These are phyloP conservation scores for Hordeum vulgare DNA, from an alignment of 176 grass and related monocot genomes.

Conservation along the genomic window MorexV3_pseudomolecules_assembly NC_058521.1:595128864-595129363, in stretches of 20 bases:
- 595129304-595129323: conserved; percentile 86
- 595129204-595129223: not conserved
- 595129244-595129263: not conserved
- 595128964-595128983: conserved; percentile 82
- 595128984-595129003: conserved; percentile 89
- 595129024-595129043: conserved; percentile 99
- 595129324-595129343: conserved; percentile 59
- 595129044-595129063: conserved; percentile 91
- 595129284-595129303: conserved; percentile 93
- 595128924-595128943: conserved; percentile 13
- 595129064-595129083: conserved; percentile 61
- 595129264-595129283: conserved; percentile 53
- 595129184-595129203: conserved; percentile 77
- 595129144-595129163: conserved; percentile 89
- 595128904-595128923: not conserved
- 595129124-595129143: conserved; percentile 99
- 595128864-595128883: conserved; percentile 99
- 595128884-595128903: not conserved
- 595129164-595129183: conserved; percentile 96
- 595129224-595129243: not conserved
- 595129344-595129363: conserved; percentile 94
- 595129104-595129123: conserved; percentile 94
- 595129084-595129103: conserved; percentile 54
- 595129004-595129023: conserved; percentile 98
- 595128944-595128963: conserved; percentile 49